Evolutionary conservation across 306 rosid genomes (phyloP).

Genomic region (Malus sieversii): DNA sequence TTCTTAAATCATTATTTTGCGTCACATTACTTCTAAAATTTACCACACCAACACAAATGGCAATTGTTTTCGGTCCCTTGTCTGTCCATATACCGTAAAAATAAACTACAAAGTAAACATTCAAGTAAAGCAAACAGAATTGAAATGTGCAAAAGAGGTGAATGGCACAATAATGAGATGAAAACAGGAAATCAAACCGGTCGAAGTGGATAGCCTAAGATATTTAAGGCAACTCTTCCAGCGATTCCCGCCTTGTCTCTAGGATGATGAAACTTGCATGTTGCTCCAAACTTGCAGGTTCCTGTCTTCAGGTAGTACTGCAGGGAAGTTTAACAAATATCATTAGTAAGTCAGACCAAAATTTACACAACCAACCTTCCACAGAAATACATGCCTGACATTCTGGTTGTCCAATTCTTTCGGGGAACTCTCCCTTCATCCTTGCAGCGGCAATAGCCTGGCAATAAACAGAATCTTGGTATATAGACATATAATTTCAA

Average conservation of each 20-base stretch:
- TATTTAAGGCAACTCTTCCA: constrained; percentile 89
- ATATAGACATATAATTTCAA: not conserved
- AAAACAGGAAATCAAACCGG: constrained; percentile 51
- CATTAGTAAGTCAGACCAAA: not conserved
- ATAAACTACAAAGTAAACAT: not conserved
- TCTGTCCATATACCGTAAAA: not conserved
- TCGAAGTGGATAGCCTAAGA: constrained; percentile 92
- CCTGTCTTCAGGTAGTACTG: constrained; percentile 96
- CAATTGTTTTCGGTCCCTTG: not conserved
- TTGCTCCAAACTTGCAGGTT: constrained; percentile 97
- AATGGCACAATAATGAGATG: constrained; percentile 17
- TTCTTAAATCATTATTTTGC: not conserved
- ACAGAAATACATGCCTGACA: constrained; percentile 78
- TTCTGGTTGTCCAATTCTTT: constrained; percentile 93
- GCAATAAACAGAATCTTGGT: constrained; percentile 10
- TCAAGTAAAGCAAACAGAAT: constrained; percentile 4
- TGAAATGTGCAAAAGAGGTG: not conserved
- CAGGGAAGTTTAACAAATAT: constrained; percentile 24
- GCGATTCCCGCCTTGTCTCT: constrained; percentile 91
- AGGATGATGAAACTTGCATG: constrained; percentile 97
- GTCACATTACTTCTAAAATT: not conserved
- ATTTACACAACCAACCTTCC: not conserved
- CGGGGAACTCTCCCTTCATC: constrained; percentile 98
- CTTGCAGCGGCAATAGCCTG: constrained; percentile 97
- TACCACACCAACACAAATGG: not conserved